Evolutionary conservation across 371 early-diverging fungal genomes (phyloP).

Genomic region (Zopfochytrium polystomum): DNA sequence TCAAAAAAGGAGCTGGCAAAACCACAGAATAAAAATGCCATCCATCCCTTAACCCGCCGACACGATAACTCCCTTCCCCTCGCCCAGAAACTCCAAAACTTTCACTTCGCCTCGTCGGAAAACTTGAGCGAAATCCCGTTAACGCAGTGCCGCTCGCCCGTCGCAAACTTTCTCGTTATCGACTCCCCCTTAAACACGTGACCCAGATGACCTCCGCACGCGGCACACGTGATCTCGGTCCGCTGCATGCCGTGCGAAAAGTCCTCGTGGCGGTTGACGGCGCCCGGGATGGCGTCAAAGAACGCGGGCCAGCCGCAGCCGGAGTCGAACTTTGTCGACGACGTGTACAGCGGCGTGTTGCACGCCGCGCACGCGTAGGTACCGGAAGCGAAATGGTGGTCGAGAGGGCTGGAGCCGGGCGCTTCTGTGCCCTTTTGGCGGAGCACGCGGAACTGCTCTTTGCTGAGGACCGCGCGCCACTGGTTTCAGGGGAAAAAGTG

Average conservation of each 20-base stretch:
- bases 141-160: conserved; percentile 91
- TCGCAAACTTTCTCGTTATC: conserved; percentile 56
- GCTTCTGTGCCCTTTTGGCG: conserved; percentile 86
- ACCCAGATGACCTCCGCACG: conserved; percentile 87
- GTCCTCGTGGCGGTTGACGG: conserved; percentile 75
- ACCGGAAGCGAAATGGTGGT: conserved; percentile 66
- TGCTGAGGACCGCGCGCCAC: conserved; percentile 82
- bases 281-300: conserved; percentile 58
- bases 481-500: no score
- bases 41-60: no score
- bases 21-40: no score
- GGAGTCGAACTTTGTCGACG: conserved; percentile 84
- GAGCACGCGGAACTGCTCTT: conserved; percentile 83
- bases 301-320: conserved; percentile 76
- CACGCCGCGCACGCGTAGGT: conserved; percentile 81
- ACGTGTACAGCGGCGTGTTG: conserved; percentile 80
- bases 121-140: no score
- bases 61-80: not conserved
- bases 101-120: not conserved
- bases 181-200: conserved; percentile 93
- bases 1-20: no score
- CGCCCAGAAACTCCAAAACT: not conserved
- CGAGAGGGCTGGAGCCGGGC: conserved; percentile 82
- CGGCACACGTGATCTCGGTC: conserved; percentile 80
- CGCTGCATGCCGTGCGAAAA: conserved; percentile 63